Conservation (phyloP, 768 basidiomycete genomes). For the Leccinum subtestaceum region DNA sequence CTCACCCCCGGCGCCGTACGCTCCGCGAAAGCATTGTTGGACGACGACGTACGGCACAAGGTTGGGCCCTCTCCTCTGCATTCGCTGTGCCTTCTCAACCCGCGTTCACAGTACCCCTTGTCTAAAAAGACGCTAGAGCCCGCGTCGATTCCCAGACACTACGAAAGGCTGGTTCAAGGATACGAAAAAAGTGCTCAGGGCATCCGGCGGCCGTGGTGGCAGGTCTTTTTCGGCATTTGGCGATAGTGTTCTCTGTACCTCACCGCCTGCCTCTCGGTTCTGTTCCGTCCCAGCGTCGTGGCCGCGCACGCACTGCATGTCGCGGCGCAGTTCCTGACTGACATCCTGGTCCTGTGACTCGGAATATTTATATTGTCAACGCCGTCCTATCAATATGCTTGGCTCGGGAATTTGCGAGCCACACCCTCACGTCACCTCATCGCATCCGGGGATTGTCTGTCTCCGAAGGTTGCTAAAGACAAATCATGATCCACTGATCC, state of each 20-base stretch:
- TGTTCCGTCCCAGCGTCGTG: neutral
- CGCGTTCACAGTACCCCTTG: constrained; percentile 54
- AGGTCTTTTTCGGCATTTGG: constrained; percentile 78
- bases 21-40: constrained; percentile 52
- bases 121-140: constrained; percentile 64
- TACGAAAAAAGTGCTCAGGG: constrained; percentile 74
- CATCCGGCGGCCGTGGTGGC: constrained; percentile 82
- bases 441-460: neutral
- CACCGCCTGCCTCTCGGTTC: neutral
- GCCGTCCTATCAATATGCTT: neutral
- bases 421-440: neutral
- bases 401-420: neutral
- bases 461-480: neutral
- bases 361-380: neutral
- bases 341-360: neutral
- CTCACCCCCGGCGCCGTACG: constrained; percentile 60
- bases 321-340: neutral
- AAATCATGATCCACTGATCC: neutral
- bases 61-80: constrained; percentile 31
- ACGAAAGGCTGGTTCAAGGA: constrained; percentile 68
- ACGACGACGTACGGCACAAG: constrained; percentile 56
- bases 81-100: constrained; percentile 4
- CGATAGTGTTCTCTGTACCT: constrained; percentile 11
- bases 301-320: neutral
- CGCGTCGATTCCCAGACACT: constrained; percentile 69